Evolutionary conservation across 2,329 filamentous ascomycete species (phyloP).

Genomic region (Davidsoniella eucalypti): DNA sequence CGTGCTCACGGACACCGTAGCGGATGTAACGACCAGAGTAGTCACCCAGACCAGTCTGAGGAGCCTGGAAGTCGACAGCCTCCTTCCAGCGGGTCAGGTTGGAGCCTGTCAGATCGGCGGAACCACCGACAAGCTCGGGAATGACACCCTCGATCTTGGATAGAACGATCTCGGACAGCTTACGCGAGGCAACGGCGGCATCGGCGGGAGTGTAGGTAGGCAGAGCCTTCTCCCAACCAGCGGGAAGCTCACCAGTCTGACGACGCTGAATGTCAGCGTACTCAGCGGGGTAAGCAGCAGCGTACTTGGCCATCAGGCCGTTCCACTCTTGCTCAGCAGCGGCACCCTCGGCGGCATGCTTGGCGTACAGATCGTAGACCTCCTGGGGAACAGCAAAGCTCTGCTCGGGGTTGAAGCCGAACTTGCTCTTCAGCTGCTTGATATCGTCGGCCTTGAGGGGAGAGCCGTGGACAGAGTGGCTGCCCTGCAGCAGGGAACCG

Average conservation of each 20-base stretch:
- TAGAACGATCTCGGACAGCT: constrained; percentile 89
- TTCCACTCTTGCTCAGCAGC: constrained; percentile 92
- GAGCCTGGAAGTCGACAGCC: constrained; percentile 93
- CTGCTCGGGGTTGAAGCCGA: constrained; percentile 90
- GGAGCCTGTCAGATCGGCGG: constrained; percentile 92
- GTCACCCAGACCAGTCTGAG: constrained; percentile 68
- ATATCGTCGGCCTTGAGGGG: constrained; percentile 89
- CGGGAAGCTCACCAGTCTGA: constrained; percentile 66
- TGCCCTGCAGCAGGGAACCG: constrained; percentile 84
- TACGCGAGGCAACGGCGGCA: constrained; percentile 74
- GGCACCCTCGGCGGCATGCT: constrained; percentile 72
- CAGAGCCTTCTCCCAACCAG: constrained; percentile 90
- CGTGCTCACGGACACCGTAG: constrained; percentile 85
- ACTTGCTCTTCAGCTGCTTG: constrained; percentile 84
- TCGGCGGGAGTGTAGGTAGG: constrained; percentile 82
- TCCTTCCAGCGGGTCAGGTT: constrained; percentile 98
- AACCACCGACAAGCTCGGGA: constrained; percentile 88
- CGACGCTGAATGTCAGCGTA: constrained; percentile 69
- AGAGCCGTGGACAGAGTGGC: constrained; percentile 88
- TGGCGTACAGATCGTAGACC: constrained; percentile 81
- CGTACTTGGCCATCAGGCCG: constrained; percentile 77
- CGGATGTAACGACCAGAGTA: constrained; percentile 84
- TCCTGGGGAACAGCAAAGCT: constrained; percentile 84
- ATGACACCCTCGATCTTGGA: constrained; percentile 68
- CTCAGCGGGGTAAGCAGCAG: constrained; percentile 58